A percentile compares a stretch with the other conserved stretches of the same genome.
These are phyloP conservation scores for Liriodendron chinense DNA, from an alignment of 164 flowering plant genomes.

Conservation along the genomic window DNA sequence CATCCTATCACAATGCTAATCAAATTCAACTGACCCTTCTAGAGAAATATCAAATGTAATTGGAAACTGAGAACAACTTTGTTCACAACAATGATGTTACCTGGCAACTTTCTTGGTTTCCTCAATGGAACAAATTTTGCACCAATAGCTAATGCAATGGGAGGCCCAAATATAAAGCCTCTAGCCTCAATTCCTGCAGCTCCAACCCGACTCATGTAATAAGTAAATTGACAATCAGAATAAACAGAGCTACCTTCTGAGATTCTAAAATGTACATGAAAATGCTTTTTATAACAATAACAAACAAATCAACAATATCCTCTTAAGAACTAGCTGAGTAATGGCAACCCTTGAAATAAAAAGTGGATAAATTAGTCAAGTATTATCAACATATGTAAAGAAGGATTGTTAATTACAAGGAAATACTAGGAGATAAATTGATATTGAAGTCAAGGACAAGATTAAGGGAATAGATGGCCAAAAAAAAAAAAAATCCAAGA, in stretches of 20 bases:
- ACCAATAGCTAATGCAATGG: constrained; percentile 94
- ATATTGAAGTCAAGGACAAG: too few relatives aligned
- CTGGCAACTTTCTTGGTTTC: constrained; percentile 91
- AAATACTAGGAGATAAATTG: too few relatives aligned
- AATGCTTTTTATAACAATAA: neutral
- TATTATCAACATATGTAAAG: too few relatives aligned
- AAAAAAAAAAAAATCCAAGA: too few relatives aligned
- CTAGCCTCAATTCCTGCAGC: constrained; percentile 85
- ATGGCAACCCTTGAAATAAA: neutral
- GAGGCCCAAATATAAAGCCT: constrained; percentile 93
- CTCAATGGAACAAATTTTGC: constrained; percentile 97
- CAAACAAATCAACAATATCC: neutral
- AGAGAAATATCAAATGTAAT: too few relatives aligned
- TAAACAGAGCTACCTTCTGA: neutral
- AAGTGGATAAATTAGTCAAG: too few relatives aligned
- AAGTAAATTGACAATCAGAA: neutral
- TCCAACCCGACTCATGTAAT: neutral
- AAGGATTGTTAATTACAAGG: too few relatives aligned
- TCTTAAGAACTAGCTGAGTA: too few relatives aligned
- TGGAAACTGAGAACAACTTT: neutral
- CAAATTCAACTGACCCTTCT: too few relatives aligned
- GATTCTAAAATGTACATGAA: neutral
- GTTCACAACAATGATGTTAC: constrained; percentile 30
- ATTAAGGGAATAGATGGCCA: too few relatives aligned
- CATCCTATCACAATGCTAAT: too few relatives aligned